These are phyloP conservation scores for Aspergillus luchuensis DNA, from an alignment of 2,329 filamentous ascomycete genomes.

Conservation along the genomic window DNA sequence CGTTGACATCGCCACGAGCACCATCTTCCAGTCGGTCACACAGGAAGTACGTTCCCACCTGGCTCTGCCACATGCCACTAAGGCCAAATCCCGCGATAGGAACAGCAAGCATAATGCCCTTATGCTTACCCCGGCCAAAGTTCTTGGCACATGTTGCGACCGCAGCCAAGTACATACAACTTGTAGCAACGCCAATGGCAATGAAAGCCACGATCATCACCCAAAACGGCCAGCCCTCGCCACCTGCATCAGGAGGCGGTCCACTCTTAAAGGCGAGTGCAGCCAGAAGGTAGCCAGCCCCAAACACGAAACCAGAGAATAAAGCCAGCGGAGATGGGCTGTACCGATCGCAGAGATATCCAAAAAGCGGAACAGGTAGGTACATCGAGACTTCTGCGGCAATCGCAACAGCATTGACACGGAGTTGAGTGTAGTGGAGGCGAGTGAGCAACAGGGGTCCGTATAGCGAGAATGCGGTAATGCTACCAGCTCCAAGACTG, in stretches of 20 bases:
- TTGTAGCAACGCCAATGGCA: constrained; percentile 78
- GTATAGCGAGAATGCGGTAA: constrained; percentile 92
- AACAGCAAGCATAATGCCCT: constrained; percentile 83
- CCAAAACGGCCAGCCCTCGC: constrained; percentile 69
- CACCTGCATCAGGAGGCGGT: constrained; percentile 54
- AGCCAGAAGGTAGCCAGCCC: constrained; percentile 78
- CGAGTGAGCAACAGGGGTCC: constrained; percentile 85
- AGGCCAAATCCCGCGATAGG: constrained; percentile 92
- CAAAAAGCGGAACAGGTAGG: constrained; percentile 84
- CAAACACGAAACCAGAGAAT: constrained; percentile 72
- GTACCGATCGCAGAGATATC: constrained; percentile 87
- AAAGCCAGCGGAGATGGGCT: constrained; percentile 77
- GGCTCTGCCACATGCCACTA: constrained; percentile 94
- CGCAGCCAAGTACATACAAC: constrained; percentile 83
- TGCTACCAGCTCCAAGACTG: constrained; percentile 80
- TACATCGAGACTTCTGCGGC: constrained; percentile 87
- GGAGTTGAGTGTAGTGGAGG: constrained; percentile 84
- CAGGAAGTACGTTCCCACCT: constrained; percentile 77
- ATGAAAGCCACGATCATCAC: constrained; percentile 86
- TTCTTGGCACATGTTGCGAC: constrained; percentile 99
- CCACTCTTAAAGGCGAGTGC: constrained; percentile 72
- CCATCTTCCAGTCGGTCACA: constrained; percentile 70
- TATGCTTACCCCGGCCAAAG: constrained; percentile 84
- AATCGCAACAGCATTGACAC: constrained; percentile 88
- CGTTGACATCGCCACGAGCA: constrained; percentile 62